A percentile compares a stretch with the other conserved stretches of the same genome.
phyloP scores from a whole-genome alignment of 257 asterid species.

The Nicotiana noctiflora region DNA sequence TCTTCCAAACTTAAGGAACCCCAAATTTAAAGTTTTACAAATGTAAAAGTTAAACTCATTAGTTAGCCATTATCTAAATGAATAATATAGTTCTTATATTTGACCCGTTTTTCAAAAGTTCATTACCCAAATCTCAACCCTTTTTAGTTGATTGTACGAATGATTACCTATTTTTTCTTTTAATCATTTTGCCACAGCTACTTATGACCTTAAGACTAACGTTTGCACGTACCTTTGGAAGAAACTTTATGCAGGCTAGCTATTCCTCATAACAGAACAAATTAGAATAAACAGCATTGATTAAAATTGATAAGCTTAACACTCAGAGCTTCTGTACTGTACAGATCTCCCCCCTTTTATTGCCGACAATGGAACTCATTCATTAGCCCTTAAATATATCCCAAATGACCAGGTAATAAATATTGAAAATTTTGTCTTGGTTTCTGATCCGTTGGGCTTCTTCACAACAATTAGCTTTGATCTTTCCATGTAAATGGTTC shows the following conservation, averaged over 20 bases:
- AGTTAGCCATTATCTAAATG: no score
- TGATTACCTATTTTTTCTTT: no score
- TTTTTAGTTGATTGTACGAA: no score
- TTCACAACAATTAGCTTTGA: not conserved
- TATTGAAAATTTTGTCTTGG: not conserved
- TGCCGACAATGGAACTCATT: not conserved
- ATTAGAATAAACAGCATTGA: not conserved
- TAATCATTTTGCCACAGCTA: no score
- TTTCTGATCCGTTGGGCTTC: not conserved
- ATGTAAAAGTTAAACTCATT: no score
- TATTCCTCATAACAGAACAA: not conserved
- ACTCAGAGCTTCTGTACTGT: not conserved
- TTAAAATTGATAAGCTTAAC: not conserved
- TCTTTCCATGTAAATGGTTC: not conserved
- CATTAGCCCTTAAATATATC: not conserved
- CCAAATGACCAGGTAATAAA: not conserved
- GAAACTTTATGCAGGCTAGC: not conserved
- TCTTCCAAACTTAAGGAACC: no score
- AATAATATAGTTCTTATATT: no score
- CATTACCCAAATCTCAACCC: no score
- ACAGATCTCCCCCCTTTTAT: not conserved
- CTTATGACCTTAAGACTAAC: not conserved
- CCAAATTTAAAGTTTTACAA: no score
- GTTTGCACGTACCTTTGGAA: not conserved
- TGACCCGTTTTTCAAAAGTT: no score